Base-by-base conservation (phyloP, 352 stramenopile genomes). In the Globisporangium radiosum region DNA sequence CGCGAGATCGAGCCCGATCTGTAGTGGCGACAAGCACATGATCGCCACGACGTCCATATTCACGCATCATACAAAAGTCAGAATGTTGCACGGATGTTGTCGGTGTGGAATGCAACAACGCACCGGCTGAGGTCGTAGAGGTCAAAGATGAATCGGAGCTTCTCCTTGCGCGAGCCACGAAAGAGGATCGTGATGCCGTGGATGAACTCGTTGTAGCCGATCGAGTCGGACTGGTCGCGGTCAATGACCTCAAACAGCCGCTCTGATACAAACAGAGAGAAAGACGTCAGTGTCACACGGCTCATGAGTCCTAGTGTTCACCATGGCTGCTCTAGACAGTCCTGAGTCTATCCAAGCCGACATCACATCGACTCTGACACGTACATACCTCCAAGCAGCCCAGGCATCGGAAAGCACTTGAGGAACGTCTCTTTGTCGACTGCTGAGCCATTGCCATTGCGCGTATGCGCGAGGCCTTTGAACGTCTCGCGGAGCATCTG, bases 401-500 rank as follows among this genome's bases (percentile, higher is more conserved):
- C 91, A 19, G 87, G 88, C 62, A 97, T 77, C 0, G 88, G 86
- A 54, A 97, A 97, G 56, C 91, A 96, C 69, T 96, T 97, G 65
- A 97, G 81, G 67, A 98, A 98, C 0, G 88, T 97, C 45, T 96
- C 86, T 52, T 97, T 97, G 68, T 97, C 90, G 11, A 98, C 81
- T 2, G 75, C 73, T 14, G 69, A 66, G 19, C 82, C 81, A 57
- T 84, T 85, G 71, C 25, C 25, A 33, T 33, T 33, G 25, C 77
- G 81, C 37, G 60, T 65, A 50, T 79, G 78, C 1, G 82, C 80
- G 38, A 92, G 63, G 2, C 81, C 85, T 42, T 90, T 88, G 64
- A 92, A 94, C 7, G 82, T 91, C 60, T 91, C 79, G 15, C 79
- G 81, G 14, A 94, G 65, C 53, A 91, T 59, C 10, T 84, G 76